Percentiles rank a stretch among this genome's conserved stretches.
Conservation (phyloP, 2,329 filamentous ascomycete genomes). For the Phialocephala sp. region DNA sequence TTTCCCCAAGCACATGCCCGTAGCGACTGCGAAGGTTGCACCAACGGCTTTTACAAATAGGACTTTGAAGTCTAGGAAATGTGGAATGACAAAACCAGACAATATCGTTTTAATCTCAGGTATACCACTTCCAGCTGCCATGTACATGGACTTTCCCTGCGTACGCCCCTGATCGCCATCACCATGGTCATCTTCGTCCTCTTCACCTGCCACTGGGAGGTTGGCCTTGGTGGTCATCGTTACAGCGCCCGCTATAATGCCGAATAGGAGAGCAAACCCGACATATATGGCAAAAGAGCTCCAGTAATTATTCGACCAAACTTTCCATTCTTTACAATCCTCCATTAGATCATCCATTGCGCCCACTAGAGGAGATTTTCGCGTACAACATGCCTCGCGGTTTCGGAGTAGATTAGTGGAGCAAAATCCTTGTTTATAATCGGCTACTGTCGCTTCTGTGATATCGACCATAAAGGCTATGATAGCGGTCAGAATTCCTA, state of each 20-base stretch:
- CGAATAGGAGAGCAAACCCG: slow-evolving; percentile 54
- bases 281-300: slow-evolving; percentile 54
- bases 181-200: slow-evolving; percentile 23
- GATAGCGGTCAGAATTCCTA: slow-evolving; percentile 59
- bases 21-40: slow-evolving; percentile 61
- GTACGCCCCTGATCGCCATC: slow-evolving; percentile 24
- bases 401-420: slow-evolving; percentile 50
- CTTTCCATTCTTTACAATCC: slow-evolving; percentile 34
- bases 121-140: slow-evolving; percentile 63
- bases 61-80: slow-evolving; percentile 60
- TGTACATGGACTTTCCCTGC: slow-evolving; percentile 59
- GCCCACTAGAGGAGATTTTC: slow-evolving; percentile 29
- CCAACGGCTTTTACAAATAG: slow-evolving; percentile 63
- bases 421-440: slow-evolving; percentile 65
- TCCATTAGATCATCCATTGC: slow-evolving; percentile 35
- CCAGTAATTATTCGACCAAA: slow-evolving; percentile 44
- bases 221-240: slow-evolving; percentile 56
- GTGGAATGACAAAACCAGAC: slow-evolving; percentile 64
- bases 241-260: slow-evolving; percentile 53
- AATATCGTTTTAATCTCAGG: slow-evolving; percentile 67
- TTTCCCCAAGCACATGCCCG: slow-evolving; percentile 65
- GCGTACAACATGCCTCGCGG: slow-evolving; percentile 55
- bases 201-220: slow-evolving; percentile 49
- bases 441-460: slow-evolving; percentile 58
- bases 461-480: slow-evolving; percentile 62